A percentile compares a stretch with the other conserved stretches of the same genome.
Conservation (phyloP, 305 asterid genomes). For the Solanum chacoense region DNA sequence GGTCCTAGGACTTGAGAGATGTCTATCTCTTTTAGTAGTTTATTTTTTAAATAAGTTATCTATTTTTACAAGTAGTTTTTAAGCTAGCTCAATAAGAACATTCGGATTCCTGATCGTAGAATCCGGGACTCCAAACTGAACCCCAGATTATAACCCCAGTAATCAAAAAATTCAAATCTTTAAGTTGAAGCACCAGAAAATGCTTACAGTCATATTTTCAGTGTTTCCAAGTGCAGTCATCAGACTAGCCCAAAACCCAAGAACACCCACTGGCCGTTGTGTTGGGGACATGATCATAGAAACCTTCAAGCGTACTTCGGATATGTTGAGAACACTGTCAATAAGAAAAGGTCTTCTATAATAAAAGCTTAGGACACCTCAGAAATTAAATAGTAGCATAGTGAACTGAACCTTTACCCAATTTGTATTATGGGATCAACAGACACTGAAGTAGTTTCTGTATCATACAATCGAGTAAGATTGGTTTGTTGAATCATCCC, state of each 20-base stretch:
- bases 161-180: slow-evolving; percentile 7
- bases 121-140: background rate
- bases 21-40: background rate
- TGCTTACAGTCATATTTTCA: slow-evolving; percentile 97
- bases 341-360: slow-evolving; percentile 4
- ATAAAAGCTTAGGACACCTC: slow-evolving; percentile 6
- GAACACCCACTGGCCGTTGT: slow-evolving; percentile 99
- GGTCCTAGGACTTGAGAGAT: background rate
- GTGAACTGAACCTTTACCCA: slow-evolving; percentile 39
- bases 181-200: slow-evolving; percentile 9
- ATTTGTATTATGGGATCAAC: slow-evolving; percentile 94
- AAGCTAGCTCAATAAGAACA: background rate
- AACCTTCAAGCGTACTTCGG: slow-evolving; percentile 90
- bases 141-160: background rate
- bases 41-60: background rate
- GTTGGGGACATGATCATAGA: slow-evolving; percentile 99
- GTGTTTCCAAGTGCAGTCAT: slow-evolving; percentile 99
- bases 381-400: slow-evolving; percentile 8
- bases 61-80: background rate
- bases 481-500: slow-evolving; percentile 87
- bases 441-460: slow-evolving; percentile 78
- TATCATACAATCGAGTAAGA: slow-evolving; percentile 44
- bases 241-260: slow-evolving; percentile 99
- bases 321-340: slow-evolving; percentile 86
- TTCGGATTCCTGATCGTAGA: background rate